Evolutionary conservation across 2,329 filamentous ascomycete genomes (phyloP), one percentile per base, ranked within the genome.

Genomic region (Dactylellina cionopaga): DNA sequence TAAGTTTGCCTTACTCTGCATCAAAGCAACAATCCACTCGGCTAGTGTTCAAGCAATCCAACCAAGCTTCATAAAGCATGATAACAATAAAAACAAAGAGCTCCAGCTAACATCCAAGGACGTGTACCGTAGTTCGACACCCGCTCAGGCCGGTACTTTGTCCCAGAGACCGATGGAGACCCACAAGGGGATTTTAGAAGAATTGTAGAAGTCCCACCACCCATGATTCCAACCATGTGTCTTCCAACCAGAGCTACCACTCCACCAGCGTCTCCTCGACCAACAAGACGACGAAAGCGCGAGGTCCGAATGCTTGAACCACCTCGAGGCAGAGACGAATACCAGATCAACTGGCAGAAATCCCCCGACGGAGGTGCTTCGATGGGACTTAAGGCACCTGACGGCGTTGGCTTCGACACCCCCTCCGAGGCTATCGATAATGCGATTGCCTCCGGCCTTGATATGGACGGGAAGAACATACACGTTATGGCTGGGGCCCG

Each of bases 1-100:
- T 65, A 46, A 55, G 60, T 64, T 64, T 65, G 49, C 60, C 9
- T n/a, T 33, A 29, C 29, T 37, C 33, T 24, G 31, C 17, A 29
- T 31, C 31, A 6, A 37, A 31, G 44, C 31, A 35, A 10, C 27
- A 44, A 25, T 3, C 17, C 56, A 7, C 19, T 27, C 27, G 10
- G 25, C 22, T 41, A n/a, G 29, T 13, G 19, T 11, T 62, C 37
- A 27, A 37, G 44, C 44, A 62, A 62, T 41, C 59, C 5, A 13
- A 15, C 24, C 1, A 31, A 22, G 17, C 35, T 3, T 39, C 35
- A 15, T n/a, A 33, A 11, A n/a, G 37, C 13, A 24, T 25, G 19
- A 25, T n/a, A 15, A 24, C 5, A 55, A 55, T 19, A 31, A 27
- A 54, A 10, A 3, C 19, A 10, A 13, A 54, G 11, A 25, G 43